Base-by-base conservation (phyloP, 2,329 filamentous ascomycete species). In the Drechslerella stenobrocha region DNA sequence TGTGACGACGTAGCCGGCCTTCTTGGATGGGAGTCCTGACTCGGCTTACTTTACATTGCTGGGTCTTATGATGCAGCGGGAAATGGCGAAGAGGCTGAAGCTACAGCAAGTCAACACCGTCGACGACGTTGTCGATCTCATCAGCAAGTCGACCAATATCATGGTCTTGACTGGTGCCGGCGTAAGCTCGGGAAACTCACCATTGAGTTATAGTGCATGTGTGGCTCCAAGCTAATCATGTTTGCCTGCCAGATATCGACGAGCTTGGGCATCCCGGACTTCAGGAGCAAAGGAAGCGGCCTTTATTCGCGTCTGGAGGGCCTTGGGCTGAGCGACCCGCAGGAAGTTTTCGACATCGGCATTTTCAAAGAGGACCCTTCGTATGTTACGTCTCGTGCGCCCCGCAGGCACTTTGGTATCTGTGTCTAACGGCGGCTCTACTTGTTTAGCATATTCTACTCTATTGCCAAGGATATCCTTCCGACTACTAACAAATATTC, bases 221-320 rank as follows among this genome's bases (percentile, higher is more conserved):
- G 37, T 34, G 11, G 13, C 15, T 28, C 24, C 3, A n/a, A 13
- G 40, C 60, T 66, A 18, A 66, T 24, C 4, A n/a, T 30, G 11
- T 30, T 11, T 30, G 28, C 28, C 11, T 30, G 45, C 20, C 69
- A 80, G 77, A 97, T 98, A 72, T 96, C 91, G 23, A 98, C 93
- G 0, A 96, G 90, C 52, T 84, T 98, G 18, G 93, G 93, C 69
- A 97, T 98, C 65, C 93, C 93, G 2, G 93, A 98, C 76, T 98
- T 98, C 75, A 87, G 93, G 71, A 96, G 91, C 52, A 93, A 93
- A 76, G 88, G 89, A 74, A 95, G 87, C 0, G 92, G 92, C 50
- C 86, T 97, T 58, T 97, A 97, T 78, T 87, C 90, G 45, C 87
- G 90, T 75, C 81, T 97, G 52, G 85, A 84, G 72, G 84, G 89